A percentile compares a stretch with the other conserved stretches of the same genome.
Evolutionary conservation across 2,329 filamentous ascomycete species (phyloP).

Genomic region (Apiospora sp.): DNA sequence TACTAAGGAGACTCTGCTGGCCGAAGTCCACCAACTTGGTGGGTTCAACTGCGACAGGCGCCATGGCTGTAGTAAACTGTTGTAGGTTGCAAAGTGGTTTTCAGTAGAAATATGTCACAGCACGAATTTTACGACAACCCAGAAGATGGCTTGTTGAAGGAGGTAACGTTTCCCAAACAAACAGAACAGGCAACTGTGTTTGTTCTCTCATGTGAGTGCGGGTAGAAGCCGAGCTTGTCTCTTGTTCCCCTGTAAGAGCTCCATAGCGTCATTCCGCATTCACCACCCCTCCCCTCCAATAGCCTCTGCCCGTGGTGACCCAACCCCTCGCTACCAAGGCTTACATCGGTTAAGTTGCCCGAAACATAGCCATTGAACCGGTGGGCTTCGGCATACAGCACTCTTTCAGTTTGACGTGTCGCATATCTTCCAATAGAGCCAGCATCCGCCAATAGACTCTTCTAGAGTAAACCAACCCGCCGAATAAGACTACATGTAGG

Average conservation of each 20-base stretch:
- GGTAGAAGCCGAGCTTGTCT: conserved; percentile 11
- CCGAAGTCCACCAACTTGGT: conserved; percentile 67
- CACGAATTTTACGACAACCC: neutral
- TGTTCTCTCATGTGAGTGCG: conserved; percentile 10
- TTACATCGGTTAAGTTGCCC: conserved; percentile 20
- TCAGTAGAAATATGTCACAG: neutral
- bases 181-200: neutral
- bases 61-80: conserved; percentile 44
- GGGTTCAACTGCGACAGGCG: conserved; percentile 43
- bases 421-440: neutral
- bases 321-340: conserved; percentile 24
- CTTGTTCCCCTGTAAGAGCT: conserved; percentile 12
- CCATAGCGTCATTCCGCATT: conserved; percentile 25
- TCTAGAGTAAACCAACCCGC: neutral
- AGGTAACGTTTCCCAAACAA: neutral
- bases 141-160: neutral
- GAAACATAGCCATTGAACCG: conserved; percentile 13
- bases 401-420: neutral
- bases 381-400: neutral
- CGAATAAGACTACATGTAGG: neutral
- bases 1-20: conserved; percentile 73
- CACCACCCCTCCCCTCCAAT: conserved; percentile 11
- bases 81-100: too few species aligned
- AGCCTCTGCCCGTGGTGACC: neutral
- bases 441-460: neutral